A percentile compares a stretch with the other conserved stretches of the same genome.
phyloP scores from a whole-genome alignment of 768 basidiomycete genomes.

The Pleurotus platypus region DNA sequence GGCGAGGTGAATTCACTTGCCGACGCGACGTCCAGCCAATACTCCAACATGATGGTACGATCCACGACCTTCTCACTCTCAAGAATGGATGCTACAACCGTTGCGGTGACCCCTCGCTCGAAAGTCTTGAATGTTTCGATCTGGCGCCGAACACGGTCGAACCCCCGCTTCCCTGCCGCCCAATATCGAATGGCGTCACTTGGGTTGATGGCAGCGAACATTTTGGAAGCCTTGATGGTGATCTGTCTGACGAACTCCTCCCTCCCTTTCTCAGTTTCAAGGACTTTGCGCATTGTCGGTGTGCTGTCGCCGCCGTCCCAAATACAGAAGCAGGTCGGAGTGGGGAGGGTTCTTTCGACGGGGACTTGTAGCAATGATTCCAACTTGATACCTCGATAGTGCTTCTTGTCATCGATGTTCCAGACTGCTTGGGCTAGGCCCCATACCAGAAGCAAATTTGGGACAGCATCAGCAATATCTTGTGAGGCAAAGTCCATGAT shows the following conservation, averaged over 20 bases:
- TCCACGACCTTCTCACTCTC: conserved; percentile 11
- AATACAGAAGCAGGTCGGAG: conserved; percentile 18
- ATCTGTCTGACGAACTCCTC: conserved; percentile 44
- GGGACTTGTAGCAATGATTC: neutral
- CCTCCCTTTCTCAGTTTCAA: conserved; percentile 31
- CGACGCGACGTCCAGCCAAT: conserved; percentile 43
- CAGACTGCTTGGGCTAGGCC: neutral
- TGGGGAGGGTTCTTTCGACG: conserved; percentile 11
- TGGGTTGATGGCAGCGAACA: conserved; percentile 37
- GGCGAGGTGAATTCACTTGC: conserved; percentile 23
- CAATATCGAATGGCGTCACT: conserved; percentile 39
- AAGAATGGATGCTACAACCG: conserved; percentile 33
- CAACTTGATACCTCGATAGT: conserved; percentile 1
- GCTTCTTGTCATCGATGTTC: conserved; percentile 8
- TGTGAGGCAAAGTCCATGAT: neutral
- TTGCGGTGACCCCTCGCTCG: conserved; percentile 33
- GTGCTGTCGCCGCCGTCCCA: conserved; percentile 13
- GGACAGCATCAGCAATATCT: neutral
- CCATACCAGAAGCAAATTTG: neutral
- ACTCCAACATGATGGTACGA: conserved; percentile 28
- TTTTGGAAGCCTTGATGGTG: conserved; percentile 32
- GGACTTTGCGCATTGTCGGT: conserved; percentile 24
- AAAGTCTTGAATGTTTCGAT: conserved; percentile 28
- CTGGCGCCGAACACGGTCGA: conserved; percentile 23
- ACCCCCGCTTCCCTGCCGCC: conserved; percentile 12